These are phyloP conservation scores for Penicillium verrucosum DNA, from an alignment of 2,329 filamentous ascomycete species.

Conservation along the genomic window DNA sequence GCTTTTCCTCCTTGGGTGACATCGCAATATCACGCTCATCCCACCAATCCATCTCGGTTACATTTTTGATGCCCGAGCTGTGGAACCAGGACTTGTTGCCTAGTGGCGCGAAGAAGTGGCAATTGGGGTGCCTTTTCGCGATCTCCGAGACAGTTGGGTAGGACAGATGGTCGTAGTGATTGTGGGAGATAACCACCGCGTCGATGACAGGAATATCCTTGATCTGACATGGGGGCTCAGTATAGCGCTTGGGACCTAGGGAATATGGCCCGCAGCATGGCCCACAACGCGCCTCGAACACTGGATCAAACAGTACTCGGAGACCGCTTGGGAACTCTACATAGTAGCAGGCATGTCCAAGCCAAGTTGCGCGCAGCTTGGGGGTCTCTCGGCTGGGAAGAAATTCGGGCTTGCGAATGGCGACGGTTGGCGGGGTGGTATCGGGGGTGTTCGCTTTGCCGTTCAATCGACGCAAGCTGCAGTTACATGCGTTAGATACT, in stretches of 20 bases:
- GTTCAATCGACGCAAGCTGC: conserved; percentile 40
- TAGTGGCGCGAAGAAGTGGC: conserved; percentile 83
- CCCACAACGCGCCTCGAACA: conserved; percentile 83
- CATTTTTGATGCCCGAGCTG: conserved; percentile 65
- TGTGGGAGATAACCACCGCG: conserved; percentile 73
- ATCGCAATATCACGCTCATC: conserved; percentile 73
- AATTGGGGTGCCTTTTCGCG: conserved; percentile 67
- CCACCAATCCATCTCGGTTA: conserved; percentile 96
- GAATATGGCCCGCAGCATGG: conserved; percentile 77
- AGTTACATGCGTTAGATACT: neutral
- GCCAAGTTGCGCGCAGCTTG: conserved; percentile 81
- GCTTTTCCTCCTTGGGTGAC: conserved; percentile 36
- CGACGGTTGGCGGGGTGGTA: conserved; percentile 63
- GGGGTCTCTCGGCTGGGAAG: conserved; percentile 57
- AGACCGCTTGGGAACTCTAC: conserved; percentile 84
- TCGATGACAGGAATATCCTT: conserved; percentile 65
- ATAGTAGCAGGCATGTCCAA: conserved; percentile 91
- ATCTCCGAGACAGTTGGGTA: conserved; percentile 71
- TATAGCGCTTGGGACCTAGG: conserved; percentile 74
- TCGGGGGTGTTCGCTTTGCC: conserved; percentile 57
- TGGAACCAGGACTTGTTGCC: conserved; percentile 82
- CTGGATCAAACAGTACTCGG: conserved; percentile 87
- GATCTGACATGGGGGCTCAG: conserved; percentile 70
- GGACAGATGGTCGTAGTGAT: conserved; percentile 90
- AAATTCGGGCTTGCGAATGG: conserved; percentile 66